Evolutionary conservation across 345 rosid genomes (phyloP).

Genomic region (Populus nigra): DNA sequence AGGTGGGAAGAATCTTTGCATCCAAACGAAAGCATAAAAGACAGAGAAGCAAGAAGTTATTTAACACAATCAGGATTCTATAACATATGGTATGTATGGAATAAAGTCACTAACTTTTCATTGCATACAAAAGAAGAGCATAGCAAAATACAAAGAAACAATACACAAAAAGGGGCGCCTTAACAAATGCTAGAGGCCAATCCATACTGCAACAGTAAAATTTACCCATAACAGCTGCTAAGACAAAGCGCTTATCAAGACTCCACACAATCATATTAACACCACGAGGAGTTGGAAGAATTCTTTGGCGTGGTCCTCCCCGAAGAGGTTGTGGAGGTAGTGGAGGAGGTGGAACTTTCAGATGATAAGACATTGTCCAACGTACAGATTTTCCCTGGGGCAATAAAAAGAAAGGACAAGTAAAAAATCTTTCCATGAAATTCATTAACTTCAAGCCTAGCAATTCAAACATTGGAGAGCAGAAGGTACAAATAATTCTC

Average conservation of each 20-base stretch:
- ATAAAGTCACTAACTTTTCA: not conserved
- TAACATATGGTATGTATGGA: not conserved
- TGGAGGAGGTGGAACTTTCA: slow-evolving; percentile 98
- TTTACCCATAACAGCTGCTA: slow-evolving; percentile 98
- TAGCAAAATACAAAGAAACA: not conserved
- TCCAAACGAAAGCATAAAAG: not conserved
- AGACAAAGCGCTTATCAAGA: slow-evolving; percentile 97
- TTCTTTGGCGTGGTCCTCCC: slow-evolving; percentile 97
- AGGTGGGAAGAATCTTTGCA: not conserved
- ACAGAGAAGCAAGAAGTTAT: no score
- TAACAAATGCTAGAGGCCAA: no score
- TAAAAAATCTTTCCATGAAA: not conserved
- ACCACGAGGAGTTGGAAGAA: slow-evolving; percentile 98
- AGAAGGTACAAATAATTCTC: not conserved
- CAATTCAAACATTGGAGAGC: slow-evolving; percentile 7
- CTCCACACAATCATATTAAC: slow-evolving; percentile 99
- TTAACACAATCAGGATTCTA: no score
- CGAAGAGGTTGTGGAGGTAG: slow-evolving; percentile 91
- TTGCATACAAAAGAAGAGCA: not conserved
- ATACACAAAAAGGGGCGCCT: no score
- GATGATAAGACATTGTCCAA: slow-evolving; percentile 86
- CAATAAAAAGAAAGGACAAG: slow-evolving; percentile 1
- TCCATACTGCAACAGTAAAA: not conserved
- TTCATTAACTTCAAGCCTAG: slow-evolving; percentile 1
- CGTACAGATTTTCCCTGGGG: slow-evolving; percentile 74